Base-by-base conservation (phyloP, 257 asterid species). In the Ajuga chamaepitys region DNA sequence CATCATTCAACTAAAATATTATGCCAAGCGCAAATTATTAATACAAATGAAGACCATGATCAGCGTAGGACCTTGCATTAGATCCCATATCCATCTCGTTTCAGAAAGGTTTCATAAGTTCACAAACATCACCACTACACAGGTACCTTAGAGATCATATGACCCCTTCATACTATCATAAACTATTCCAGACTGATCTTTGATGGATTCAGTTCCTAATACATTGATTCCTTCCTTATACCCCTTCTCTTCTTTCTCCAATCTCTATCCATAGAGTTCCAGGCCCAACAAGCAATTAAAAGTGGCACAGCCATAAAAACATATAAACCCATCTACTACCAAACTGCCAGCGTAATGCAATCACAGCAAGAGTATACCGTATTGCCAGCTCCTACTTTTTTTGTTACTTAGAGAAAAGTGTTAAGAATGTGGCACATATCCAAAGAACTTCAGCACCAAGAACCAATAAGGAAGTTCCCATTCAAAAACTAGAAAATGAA, bases 301-400 rank as follows among this genome's bases (percentile, higher is more conserved):
- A 4, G 11, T 51, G 30, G 17, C 41, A 52, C 30, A 74, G 62
- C 46, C 58, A 21, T 10, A 28, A 57, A 30, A 12, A 30, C 50
- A 48, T 55, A 41, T 35, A 13, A 63, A 51, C 41, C 54, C 55
- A 56, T 22, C 8, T 61, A 45, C 62, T 68, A 24, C 66, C 56
- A 58, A 64, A 18, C 58, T 35, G 37, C 53, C 32, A 42, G 37
- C 30, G 67, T 13, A 58, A 40, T 41, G 48, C 57, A 68, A 34
- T 56, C 28, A 46, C 32, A 32, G 42, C 30, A 26, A 30, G 66
- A 4, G 51, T 10, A 48, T 48, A 40, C 55, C 26, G 16, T 9
- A 42, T 32, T 14, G 14, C 40, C 18, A 22, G 38, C 41, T 46
- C 52, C 63, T 59, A 24, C 9, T 22, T 34, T 9, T 34, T 9